These are phyloP conservation scores for Blastomyces parvus DNA, from an alignment of 2,329 filamentous ascomycete genomes.

Conservation along the genomic window DNA sequence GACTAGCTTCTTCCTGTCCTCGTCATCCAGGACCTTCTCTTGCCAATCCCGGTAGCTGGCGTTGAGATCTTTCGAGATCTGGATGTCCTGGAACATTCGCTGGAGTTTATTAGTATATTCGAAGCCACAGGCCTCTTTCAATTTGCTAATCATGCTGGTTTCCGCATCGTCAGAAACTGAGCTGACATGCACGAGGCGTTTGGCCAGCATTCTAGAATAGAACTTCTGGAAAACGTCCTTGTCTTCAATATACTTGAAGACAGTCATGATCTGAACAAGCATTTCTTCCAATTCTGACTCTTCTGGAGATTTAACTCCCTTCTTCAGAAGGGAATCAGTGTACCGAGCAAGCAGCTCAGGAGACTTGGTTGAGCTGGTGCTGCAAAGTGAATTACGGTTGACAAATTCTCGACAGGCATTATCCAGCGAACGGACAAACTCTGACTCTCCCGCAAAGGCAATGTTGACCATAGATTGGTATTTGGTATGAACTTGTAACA, in stretches of 20 bases:
- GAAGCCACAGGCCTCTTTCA: slow-evolving; percentile 97
- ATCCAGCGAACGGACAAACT: slow-evolving; percentile 91
- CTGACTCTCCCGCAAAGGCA: slow-evolving; percentile 89
- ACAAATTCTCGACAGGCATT: slow-evolving; percentile 98
- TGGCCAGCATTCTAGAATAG: slow-evolving; percentile 92
- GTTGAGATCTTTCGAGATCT: slow-evolving; percentile 97
- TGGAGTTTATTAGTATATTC: slow-evolving; percentile 99
- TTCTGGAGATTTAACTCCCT: slow-evolving; percentile 75
- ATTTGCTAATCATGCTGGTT: slow-evolving; percentile 98
- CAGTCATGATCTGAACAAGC: slow-evolving; percentile 90
- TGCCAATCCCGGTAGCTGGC: slow-evolving; percentile 74
- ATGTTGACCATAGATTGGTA: slow-evolving; percentile 86
- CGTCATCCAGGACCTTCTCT: slow-evolving; percentile 51
- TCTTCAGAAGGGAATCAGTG: slow-evolving; percentile 82
- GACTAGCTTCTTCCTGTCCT: slow-evolving; percentile 57
- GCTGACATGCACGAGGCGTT: slow-evolving; percentile 86
- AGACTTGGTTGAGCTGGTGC: slow-evolving; percentile 83
- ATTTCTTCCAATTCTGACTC: slow-evolving; percentile 88
- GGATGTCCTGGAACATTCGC: slow-evolving; percentile 99
- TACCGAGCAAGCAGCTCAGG: slow-evolving; percentile 94
- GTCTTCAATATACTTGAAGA: slow-evolving; percentile 99
- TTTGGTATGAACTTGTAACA: slow-evolving; percentile 87
- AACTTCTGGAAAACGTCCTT: slow-evolving; percentile 99
- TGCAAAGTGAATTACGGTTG: slow-evolving; percentile 94
- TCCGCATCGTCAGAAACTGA: slow-evolving; percentile 96